phyloP scores from a whole-genome alignment of 371 early-diverging fungal species.

The Cladochytrium tenue region DNA sequence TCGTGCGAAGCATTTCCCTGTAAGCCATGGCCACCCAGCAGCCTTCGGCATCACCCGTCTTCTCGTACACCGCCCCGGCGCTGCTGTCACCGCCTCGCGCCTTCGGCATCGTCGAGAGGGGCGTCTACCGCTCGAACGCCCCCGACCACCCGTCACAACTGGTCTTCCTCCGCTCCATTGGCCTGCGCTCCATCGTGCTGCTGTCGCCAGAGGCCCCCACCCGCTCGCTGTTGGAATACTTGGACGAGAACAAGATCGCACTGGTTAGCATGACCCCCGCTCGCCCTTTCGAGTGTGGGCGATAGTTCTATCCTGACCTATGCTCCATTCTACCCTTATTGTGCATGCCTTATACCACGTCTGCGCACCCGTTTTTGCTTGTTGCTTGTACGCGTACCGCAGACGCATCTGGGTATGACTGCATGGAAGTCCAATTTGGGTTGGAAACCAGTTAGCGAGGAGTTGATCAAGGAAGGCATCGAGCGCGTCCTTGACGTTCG shows the following conservation, averaged over 20 bases:
- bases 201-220: slow-evolving; percentile 86
- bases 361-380: no score
- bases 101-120: slow-evolving; percentile 88
- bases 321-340: no score
- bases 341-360: no score
- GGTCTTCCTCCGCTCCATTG: slow-evolving; percentile 75
- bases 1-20: no score
- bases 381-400: no score
- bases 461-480: slow-evolving; percentile 82
- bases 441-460: slow-evolving; percentile 93
- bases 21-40: no score
- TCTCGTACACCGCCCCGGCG: background rate
- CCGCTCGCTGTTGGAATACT: slow-evolving; percentile 71
- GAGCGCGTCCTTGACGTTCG: slow-evolving; percentile 76
- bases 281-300: no score
- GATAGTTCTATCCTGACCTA: no score
- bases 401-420: slow-evolving; percentile 72
- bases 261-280: slow-evolving; percentile 64
- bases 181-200: slow-evolving; percentile 77
- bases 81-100: slow-evolving; percentile 79
- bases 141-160: slow-evolving; percentile 64
- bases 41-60: no score
- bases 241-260: slow-evolving; percentile 76
- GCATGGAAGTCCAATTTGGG: slow-evolving; percentile 57
- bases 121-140: slow-evolving; percentile 81